A percentile compares a stretch with the other conserved stretches of the same genome.
Conservation (phyloP, 106 monocot genomes). For the Dioscorea alata region DNA sequence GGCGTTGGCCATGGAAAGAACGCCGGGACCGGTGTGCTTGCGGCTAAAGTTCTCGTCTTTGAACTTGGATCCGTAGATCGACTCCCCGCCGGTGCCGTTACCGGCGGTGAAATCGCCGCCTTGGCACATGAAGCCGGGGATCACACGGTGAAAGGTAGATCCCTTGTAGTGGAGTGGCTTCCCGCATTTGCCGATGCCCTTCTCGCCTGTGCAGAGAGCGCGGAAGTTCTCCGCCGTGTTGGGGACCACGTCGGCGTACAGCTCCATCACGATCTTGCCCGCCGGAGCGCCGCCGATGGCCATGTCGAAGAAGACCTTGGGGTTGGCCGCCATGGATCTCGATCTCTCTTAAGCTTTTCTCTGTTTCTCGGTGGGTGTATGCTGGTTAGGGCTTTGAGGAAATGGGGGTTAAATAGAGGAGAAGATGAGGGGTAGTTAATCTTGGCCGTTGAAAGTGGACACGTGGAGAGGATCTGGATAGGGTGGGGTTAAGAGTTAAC, state of each 20-base stretch:
- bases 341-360: background rate
- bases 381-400: background rate
- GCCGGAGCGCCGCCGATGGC: slow-evolving; percentile 32
- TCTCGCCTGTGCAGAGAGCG: slow-evolving; percentile 83
- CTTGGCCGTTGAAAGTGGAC: background rate
- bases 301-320: slow-evolving; percentile 53
- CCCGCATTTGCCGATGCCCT: slow-evolving; percentile 48
- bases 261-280: slow-evolving; percentile 58
- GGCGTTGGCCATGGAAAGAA: slow-evolving; percentile 87
- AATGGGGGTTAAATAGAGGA: background rate
- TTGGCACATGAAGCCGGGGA: slow-evolving; percentile 90
- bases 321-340: slow-evolving; percentile 24
- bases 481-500: background rate
- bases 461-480: background rate
- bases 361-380: background rate
- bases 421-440: background rate
- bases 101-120: slow-evolving; percentile 91
- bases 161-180: slow-evolving; percentile 88
- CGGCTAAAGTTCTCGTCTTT: slow-evolving; percentile 61
- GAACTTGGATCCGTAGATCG: slow-evolving; percentile 74
- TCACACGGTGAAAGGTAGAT: slow-evolving; percentile 73
- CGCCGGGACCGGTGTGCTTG: slow-evolving; percentile 57
- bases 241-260: slow-evolving; percentile 44
- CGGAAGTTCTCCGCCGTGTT: slow-evolving; percentile 48
- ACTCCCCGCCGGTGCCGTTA: slow-evolving; percentile 86